Evolutionary conservation across 108 stramenopile species (phyloP).

Genomic region (Pseudonitzschia pungens): DNA sequence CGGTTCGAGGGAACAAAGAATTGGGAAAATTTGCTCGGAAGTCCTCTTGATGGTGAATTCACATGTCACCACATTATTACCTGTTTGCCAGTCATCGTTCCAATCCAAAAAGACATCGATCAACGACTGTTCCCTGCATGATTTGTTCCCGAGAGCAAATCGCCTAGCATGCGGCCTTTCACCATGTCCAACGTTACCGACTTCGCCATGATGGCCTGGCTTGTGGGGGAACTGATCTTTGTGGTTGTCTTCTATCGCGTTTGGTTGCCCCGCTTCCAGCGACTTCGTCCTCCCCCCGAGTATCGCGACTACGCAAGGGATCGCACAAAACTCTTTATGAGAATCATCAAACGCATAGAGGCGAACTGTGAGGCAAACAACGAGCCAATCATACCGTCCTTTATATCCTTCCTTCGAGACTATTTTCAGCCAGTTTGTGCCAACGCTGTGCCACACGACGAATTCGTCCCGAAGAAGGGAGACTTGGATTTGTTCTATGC

Average conservation of each 20-base stretch:
- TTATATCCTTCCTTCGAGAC: slow-evolving; percentile 24
- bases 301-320: slow-evolving; percentile 43
- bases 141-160: no score
- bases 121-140: no score
- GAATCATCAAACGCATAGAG: slow-evolving; percentile 50
- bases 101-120: no score
- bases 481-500: slow-evolving; percentile 72
- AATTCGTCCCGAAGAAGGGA: slow-evolving; percentile 33
- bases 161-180: background rate
- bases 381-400: slow-evolving; percentile 1
- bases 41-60: background rate
- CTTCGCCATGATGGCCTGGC: background rate
- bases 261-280: slow-evolving; percentile 6
- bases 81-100: no score
- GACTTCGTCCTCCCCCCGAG: background rate
- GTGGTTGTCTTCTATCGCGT: background rate
- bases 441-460: background rate
- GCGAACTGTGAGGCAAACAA: slow-evolving; percentile 19
- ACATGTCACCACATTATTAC: no score
- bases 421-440: slow-evolving; percentile 32
- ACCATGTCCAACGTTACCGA: background rate
- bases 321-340: slow-evolving; percentile 27
- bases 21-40: background rate
- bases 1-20: background rate
- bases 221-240: slow-evolving; percentile 6